Evolutionary conservation across 257 asterid genomes (phyloP), one percentile per base, ranked within the genome.

Genomic region (Solanum habrochaites): DNA sequence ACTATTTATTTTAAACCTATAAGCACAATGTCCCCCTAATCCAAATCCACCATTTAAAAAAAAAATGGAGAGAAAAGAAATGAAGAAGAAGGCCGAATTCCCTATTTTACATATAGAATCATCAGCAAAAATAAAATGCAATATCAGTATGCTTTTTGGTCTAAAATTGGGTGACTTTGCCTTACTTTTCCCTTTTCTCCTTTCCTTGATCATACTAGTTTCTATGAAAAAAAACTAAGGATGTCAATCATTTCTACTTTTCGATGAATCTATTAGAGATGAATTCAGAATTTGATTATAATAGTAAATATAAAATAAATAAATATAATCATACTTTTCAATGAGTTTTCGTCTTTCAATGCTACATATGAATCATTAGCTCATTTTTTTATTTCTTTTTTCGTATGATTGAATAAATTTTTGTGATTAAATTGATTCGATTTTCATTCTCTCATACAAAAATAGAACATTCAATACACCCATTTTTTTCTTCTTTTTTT

Each of bases 41-140:
- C 29, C 29, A n/a, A n/a, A n/a, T n/a, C n/a, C n/a, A n/a, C n/a
- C n/a, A n/a, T n/a, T n/a, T n/a, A n/a, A n/a, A n/a, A n/a, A n/a
- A n/a, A n/a, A 27, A 27, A 27, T 27, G 29, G 29, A 27, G 29
- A 27, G 29, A 27, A 27, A 1, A 27, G 29, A 27, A 27, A 27
- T 27, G 29, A 27, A 27, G 29, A 27, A 27, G 29, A 27, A 27
- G 29, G 29, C 29, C 29, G 29, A 1, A 27, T 27, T 27, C 29
- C 29, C 29, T 27, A 47, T 14, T 14, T 47, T n/a, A n/a, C n/a
- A 49, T 12, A 67, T 7, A 32, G 32, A 58, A 69, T 49, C 75
- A 18, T n/a, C 85, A 71, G 82, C 85, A n/a, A n/a, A n/a, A n/a
- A n/a, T n/a, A n/a, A n/a, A n/a, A 58, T 88, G 87, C 82, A 88